Percentiles rank a stretch among this genome's conserved stretches.
phyloP scores from a whole-genome alignment of 345 rosid species.

The Gynandropsis gynandra region DNA sequence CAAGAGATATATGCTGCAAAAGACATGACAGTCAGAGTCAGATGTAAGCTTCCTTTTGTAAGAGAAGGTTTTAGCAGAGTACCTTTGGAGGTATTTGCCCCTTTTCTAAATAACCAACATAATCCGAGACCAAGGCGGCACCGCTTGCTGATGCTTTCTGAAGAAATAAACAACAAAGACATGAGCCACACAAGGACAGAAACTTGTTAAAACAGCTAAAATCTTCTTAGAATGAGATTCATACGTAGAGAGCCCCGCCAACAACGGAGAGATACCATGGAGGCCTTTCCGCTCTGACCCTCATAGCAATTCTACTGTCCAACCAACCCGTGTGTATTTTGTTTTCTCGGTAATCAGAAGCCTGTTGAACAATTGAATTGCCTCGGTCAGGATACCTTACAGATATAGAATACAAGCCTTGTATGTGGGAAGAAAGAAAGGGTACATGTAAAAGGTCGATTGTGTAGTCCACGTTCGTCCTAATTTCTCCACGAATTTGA shows the following conservation, averaged over 20 bases:
- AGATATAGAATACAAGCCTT: slow-evolving; percentile 15
- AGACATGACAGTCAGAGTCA: slow-evolving; percentile 19
- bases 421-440: slow-evolving; percentile 16
- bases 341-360: slow-evolving; percentile 89
- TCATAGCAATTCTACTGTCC: slow-evolving; percentile 99
- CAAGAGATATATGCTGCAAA: slow-evolving; percentile 92
- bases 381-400: slow-evolving; percentile 18
- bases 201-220: slow-evolving; percentile 3
- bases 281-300: slow-evolving; percentile 99
- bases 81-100: slow-evolving; percentile 99
- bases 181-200: neutral
- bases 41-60: slow-evolving; percentile 15
- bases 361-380: slow-evolving; percentile 42
- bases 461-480: slow-evolving; percentile 94
- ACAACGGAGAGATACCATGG: slow-evolving; percentile 99
- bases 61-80: slow-evolving; percentile 3
- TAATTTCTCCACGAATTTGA: slow-evolving; percentile 97
- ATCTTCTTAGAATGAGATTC: slow-evolving; percentile 23
- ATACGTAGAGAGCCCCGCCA: slow-evolving; percentile 95
- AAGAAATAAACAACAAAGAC: slow-evolving; percentile 20
- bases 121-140: slow-evolving; percentile 95
- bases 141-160: slow-evolving; percentile 98
- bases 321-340: slow-evolving; percentile 99
- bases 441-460: slow-evolving; percentile 92
- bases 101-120: slow-evolving; percentile 94